Conservation (phyloP, 257 asterid species). For the Forsythia suspensa region DNA sequence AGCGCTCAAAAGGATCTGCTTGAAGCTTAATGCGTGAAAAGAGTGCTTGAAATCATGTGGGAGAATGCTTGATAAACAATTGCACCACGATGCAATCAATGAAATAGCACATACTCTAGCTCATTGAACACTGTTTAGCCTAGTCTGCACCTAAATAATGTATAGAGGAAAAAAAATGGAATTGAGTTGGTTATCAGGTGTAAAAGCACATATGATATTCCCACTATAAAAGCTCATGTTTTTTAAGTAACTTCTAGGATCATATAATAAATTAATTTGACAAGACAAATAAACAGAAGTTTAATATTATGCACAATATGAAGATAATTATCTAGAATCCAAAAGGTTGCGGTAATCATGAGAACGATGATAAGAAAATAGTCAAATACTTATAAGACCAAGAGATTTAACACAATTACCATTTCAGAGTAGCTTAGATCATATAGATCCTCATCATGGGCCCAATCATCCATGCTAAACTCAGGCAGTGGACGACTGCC, state of each 20-base stretch:
- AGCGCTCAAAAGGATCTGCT: not conserved
- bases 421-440: conserved; percentile 82
- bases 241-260: not conserved
- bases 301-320: not conserved
- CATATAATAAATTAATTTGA: not conserved
- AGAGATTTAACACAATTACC: conserved; percentile 43
- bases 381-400: not conserved
- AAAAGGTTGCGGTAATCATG: not conserved
- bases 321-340: not conserved
- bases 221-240: not conserved
- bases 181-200: not conserved
- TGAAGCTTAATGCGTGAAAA: not conserved
- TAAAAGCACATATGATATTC: not conserved
- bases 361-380: not conserved
- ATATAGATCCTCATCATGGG: conserved; percentile 86
- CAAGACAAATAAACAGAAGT: not conserved
- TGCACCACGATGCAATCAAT: not conserved
- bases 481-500: conserved; percentile 85
- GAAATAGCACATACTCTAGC: not conserved
- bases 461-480: conserved; percentile 86
- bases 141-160: not conserved
- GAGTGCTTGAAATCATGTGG: not conserved
- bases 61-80: not conserved
- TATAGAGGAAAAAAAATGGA: not conserved
- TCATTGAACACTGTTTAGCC: not conserved